A percentile compares a stretch with the other conserved stretches of the same genome.
Evolutionary conservation across 352 stramenopile species (phyloP).

Genomic region (Aphanomyces stellatus): DNA sequence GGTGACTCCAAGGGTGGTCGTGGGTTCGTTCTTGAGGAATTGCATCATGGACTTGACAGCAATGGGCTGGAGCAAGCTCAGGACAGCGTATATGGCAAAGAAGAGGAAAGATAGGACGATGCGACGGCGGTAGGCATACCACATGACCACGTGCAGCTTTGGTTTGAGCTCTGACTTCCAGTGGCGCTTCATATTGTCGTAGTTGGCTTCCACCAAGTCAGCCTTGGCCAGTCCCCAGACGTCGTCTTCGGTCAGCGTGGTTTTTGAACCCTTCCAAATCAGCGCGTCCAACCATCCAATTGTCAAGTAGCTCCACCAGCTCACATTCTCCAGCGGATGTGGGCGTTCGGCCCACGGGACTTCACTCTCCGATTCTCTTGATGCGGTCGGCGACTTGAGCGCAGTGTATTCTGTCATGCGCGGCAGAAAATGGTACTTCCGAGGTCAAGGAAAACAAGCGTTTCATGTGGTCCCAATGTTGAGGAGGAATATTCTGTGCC

Average conservation of each 20-base stretch:
- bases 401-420: background rate
- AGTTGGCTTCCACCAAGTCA: constrained; percentile 24
- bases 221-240: constrained; percentile 11
- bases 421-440: too few species aligned
- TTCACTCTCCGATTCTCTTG: background rate
- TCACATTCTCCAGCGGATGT: constrained; percentile 31
- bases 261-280: background rate
- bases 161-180: constrained; percentile 24
- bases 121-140: constrained; percentile 34
- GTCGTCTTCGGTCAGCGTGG: constrained; percentile 5
- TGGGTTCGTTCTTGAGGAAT: constrained; percentile 23
- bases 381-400: background rate
- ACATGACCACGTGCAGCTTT: constrained; percentile 35
- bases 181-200: constrained; percentile 8
- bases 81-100: constrained; percentile 28
- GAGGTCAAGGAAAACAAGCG: too few species aligned
- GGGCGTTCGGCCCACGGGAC: background rate
- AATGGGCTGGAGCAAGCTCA: constrained; percentile 37
- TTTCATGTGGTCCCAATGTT: too few species aligned
- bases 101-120: constrained; percentile 28
- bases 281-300: constrained; percentile 40
- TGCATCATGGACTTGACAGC: constrained; percentile 49
- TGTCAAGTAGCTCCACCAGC: constrained; percentile 35
- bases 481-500: too few species aligned
- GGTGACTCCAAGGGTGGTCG: constrained; percentile 22